Evolutionary conservation across 169 alveolate species (phyloP).

Genomic region (Eimeria maxima): DNA sequence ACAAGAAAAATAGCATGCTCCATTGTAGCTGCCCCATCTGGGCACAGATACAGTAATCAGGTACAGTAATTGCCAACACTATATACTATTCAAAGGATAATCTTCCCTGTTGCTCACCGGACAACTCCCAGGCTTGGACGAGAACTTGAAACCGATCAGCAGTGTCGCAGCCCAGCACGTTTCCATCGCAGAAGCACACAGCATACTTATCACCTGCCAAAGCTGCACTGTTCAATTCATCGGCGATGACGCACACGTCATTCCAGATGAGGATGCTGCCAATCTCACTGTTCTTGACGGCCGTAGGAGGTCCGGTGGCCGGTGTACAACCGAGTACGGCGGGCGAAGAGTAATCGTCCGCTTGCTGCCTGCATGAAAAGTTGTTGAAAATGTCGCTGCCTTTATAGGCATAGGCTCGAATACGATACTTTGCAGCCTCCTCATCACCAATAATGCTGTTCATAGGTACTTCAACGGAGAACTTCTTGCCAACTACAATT

Average conservation of each 20-base stretch:
- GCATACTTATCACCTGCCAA: conserved; percentile 70
- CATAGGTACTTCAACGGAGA: conserved; percentile 7
- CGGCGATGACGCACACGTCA: conserved; percentile 51
- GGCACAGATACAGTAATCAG: no score
- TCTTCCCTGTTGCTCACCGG: neutral
- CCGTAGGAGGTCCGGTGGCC: conserved; percentile 69
- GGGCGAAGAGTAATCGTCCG: neutral
- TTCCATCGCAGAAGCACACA: conserved; percentile 79
- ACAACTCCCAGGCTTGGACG: conserved; percentile 40
- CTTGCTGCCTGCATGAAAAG: conserved; percentile 52
- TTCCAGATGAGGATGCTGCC: conserved; percentile 47
- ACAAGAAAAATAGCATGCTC: neutral
- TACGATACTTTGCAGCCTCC: conserved; percentile 47
- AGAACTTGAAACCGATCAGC: conserved; percentile 43
- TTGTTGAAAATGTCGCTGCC: neutral
- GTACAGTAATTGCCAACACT: neutral
- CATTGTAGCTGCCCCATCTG: neutral
- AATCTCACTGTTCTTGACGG: neutral
- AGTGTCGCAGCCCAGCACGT: conserved; percentile 37
- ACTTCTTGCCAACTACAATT: conserved; percentile 41
- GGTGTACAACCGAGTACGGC: conserved; percentile 6
- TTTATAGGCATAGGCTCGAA: conserved; percentile 59
- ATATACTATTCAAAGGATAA: no score
- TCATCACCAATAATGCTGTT: neutral
- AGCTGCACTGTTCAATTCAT: neutral